Conservation (phyloP, 73 alveolate species). For the Paraurostyla sp. region DNA sequence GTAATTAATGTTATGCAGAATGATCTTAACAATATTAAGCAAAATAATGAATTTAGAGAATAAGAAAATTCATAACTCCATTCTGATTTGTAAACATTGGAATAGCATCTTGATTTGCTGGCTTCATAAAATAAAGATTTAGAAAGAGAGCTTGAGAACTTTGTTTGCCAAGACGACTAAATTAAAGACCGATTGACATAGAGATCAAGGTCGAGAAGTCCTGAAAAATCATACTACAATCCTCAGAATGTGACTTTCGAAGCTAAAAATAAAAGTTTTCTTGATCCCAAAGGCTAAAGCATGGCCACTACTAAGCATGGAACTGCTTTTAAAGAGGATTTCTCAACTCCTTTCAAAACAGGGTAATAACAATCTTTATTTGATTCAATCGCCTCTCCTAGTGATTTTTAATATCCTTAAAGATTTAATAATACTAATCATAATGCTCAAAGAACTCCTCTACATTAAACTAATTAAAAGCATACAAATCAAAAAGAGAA, state of each 20-base stretch:
- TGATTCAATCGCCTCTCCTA: background rate
- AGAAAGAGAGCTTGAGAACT: conserved; percentile 12
- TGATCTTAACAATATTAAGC: background rate
- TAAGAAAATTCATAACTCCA: background rate
- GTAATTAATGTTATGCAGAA: background rate
- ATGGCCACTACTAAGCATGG: background rate
- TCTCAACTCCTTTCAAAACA: background rate
- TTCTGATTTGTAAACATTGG: background rate
- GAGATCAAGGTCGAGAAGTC: conserved; percentile 12
- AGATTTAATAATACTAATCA: no score
- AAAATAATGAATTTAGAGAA: background rate
- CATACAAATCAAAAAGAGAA: background rate
- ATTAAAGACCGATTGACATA: background rate
- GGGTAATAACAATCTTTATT: background rate
- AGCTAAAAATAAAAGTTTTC: no score
- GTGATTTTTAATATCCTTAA: no score
- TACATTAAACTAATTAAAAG: background rate
- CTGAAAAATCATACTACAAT: background rate
- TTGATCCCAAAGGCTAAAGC: no score
- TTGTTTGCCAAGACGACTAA: background rate
- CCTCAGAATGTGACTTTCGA: no score
- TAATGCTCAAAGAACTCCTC: no score
- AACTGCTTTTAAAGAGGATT: background rate
- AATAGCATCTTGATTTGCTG: background rate
- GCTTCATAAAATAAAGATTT: background rate